Evolutionary conservation across 2,329 filamentous ascomycete genomes (phyloP), one percentile per base, ranked within the genome.

Genomic region (Chaetomium olivaceum): DNA sequence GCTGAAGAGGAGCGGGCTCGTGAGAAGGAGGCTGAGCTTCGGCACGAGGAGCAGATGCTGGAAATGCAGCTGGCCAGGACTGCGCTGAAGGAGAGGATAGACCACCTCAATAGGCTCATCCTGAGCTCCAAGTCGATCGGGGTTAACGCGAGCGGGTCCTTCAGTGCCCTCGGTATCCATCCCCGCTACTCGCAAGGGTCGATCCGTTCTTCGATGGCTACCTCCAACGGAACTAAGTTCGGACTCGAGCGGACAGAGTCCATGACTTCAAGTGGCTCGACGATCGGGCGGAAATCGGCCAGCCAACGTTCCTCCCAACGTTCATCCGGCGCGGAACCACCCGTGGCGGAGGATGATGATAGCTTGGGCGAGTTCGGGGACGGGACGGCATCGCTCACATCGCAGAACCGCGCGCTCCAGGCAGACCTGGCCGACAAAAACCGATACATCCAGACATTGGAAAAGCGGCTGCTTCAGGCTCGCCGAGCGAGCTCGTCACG

Each of bases 11-110:
- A 95, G 73, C 86, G 89, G 71, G 88, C 83, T 50, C 83, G 89
- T 21, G 89, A 95, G 76, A 87, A 90, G 71, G 92, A 97, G 77
- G 91, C 91, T 8, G 89, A 93, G 71, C 87, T 92, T 71, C 88
- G 93, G 48, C 95, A 97, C 71, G 93, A 97, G 75, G 95, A 98
- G 80, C 95, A 99, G 77, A 94, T 99, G 85, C 83, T 99, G 62
- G 95, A 99, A 78, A 98, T 99, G 91, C 95, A 99, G 76, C 85
- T 99, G 56, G 95, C 95, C 36, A 88, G 95, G 51, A 99, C 95
- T 0, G 95, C 95, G 0, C 81, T 99, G 62, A 99, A 98, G 77
- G 95, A 99, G 80, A 89, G 95, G 33, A 99, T 99, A 72, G 93
- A 97, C 76, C 95, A 99, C 77, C 83, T 99, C 56, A 99, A 98